phyloP scores from a whole-genome alignment of 2,329 filamentous ascomycete species.

The Thielaviopsis euricoi region DNA sequence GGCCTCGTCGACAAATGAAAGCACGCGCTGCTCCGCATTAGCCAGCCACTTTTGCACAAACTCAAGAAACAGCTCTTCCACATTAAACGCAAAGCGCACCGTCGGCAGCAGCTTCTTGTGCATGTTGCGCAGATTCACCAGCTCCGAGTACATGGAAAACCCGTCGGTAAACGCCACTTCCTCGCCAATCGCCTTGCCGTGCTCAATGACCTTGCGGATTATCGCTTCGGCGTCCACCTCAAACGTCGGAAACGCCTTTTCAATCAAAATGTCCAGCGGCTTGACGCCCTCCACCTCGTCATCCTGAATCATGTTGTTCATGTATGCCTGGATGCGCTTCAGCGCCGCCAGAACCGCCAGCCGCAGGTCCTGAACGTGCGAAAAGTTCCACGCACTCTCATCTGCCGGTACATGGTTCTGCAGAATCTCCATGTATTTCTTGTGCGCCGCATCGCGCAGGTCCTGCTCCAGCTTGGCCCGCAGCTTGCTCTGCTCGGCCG shows the following conservation, averaged over 20 bases:
- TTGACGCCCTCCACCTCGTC: conserved; percentile 69
- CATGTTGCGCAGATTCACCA: conserved; percentile 69
- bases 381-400: conserved; percentile 77
- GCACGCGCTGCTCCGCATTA: conserved; percentile 61
- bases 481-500: conserved; percentile 44
- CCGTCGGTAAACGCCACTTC: conserved; percentile 83
- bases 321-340: conserved; percentile 84
- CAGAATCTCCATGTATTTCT: conserved; percentile 64
- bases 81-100: conserved; percentile 66
- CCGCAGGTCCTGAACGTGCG: conserved; percentile 76
- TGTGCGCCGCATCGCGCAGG: conserved; percentile 15
- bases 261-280: conserved; percentile 53
- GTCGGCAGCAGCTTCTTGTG: conserved; percentile 59
- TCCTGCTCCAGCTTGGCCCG: conserved; percentile 4
- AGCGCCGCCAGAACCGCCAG: conserved; percentile 73
- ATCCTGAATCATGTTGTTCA: conserved; percentile 38
- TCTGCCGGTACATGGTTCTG: conserved; percentile 64
- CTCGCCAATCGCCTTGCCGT: conserved; percentile 48
- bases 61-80: conserved; percentile 70
- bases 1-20: conserved; percentile 74
- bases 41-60: conserved; percentile 96
- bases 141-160: conserved; percentile 80
- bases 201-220: conserved; percentile 62
- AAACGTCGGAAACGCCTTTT: conserved; percentile 75
- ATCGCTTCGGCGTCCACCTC: conserved; percentile 79